Percentiles rank a stretch among this genome's conserved stretches.
These are phyloP conservation scores for Scutellaria minor DNA, from an alignment of 257 asterid species.

Conservation along the genomic window DNA sequence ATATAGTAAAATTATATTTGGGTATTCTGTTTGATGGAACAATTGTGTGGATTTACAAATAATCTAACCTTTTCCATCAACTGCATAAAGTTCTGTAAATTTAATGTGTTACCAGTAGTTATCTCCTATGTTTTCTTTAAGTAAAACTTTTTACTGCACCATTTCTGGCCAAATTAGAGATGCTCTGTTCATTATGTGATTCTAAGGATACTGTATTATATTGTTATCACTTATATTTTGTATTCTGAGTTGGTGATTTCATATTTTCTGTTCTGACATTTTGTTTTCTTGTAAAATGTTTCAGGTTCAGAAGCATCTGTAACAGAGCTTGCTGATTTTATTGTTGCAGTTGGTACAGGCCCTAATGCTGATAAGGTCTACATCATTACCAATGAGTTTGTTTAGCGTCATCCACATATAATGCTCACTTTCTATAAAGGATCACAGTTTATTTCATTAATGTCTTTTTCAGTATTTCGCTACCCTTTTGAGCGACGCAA, in stretches of 20 bases:
- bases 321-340: constrained; percentile 68
- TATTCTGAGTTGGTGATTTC: constrained; percentile 27
- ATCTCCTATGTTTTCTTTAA: background rate
- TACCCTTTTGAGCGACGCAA: constrained; percentile 33
- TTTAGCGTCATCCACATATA: constrained; percentile 6
- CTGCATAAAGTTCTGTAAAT: too few relatives aligned
- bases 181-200: background rate
- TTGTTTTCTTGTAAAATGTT: constrained; percentile 17
- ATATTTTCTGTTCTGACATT: constrained; percentile 6
- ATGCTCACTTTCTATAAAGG: constrained; percentile 7
- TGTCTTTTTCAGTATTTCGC: constrained; percentile 47
- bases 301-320: constrained; percentile 80
- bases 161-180: background rate
- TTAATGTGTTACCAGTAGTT: too few relatives aligned
- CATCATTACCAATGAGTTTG: constrained; percentile 12
- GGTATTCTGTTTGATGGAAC: constrained; percentile 13
- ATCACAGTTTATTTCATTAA: background rate
- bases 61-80: background rate
- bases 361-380: constrained; percentile 50
- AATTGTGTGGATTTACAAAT: constrained; percentile 22
- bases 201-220: background rate
- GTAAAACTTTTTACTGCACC: background rate
- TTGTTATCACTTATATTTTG: background rate
- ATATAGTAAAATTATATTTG: background rate
- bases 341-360: constrained; percentile 50